phyloP scores from a whole-genome alignment of 495 filamentous ascomycete species.

The Xylaria palmicola region DNA sequence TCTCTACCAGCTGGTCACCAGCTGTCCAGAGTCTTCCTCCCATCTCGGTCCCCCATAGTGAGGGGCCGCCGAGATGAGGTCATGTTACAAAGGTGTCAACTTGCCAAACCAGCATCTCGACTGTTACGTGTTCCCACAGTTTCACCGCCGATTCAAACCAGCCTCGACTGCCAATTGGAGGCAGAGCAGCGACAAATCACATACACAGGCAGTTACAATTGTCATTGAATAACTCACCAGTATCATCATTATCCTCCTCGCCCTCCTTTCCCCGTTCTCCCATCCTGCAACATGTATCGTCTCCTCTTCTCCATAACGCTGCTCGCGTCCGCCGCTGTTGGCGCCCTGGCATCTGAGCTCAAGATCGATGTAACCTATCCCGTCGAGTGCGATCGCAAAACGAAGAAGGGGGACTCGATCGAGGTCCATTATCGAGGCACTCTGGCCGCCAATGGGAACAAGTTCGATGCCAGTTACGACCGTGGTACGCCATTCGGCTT shows the following conservation, averaged over 20 bases:
- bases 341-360: slow-evolving; percentile 53
- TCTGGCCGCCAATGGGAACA: slow-evolving; percentile 54
- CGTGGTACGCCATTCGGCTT: slow-evolving; percentile 75
- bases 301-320: slow-evolving; percentile 56
- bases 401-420: slow-evolving; percentile 73
- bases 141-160: slow-evolving; percentile 8
- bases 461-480: slow-evolving; percentile 71
- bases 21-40: too few species aligned
- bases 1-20: too few species aligned
- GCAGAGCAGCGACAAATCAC: too few species aligned
- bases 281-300: slow-evolving; percentile 55
- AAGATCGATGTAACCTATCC: slow-evolving; percentile 72
- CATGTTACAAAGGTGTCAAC: too few species aligned
- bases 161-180: too few species aligned
- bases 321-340: slow-evolving; percentile 52
- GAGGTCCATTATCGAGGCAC: slow-evolving; percentile 86
- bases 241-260: not conserved
- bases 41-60: too few species aligned
- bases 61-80: too few species aligned
- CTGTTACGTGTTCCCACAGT: not conserved
- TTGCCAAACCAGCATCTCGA: too few species aligned
- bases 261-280: not conserved
- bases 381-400: slow-evolving; percentile 68
- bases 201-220: not conserved
- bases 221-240: not conserved